These are phyloP conservation scores for Xylariaceae sp. DNA, from an alignment of 2,329 filamentous ascomycete genomes.

Conservation along the genomic window DNA sequence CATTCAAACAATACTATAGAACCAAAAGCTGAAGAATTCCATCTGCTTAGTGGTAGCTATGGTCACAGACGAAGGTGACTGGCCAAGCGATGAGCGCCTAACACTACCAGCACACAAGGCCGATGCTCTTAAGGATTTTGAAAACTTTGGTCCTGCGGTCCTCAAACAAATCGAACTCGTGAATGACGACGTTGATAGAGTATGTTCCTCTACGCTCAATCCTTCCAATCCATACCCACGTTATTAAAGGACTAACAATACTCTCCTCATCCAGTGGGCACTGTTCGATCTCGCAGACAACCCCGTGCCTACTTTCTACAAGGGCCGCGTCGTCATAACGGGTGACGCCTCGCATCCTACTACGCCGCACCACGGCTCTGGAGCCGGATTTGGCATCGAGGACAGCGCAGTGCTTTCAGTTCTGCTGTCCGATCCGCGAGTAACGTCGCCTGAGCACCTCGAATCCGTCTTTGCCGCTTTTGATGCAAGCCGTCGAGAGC, in stretches of 20 bases:
- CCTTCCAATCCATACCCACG: not conserved
- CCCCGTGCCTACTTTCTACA: slow-evolving; percentile 34
- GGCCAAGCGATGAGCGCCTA: slow-evolving; percentile 3
- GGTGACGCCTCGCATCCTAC: slow-evolving; percentile 61
- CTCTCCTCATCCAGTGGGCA: slow-evolving; percentile 43
- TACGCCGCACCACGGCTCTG: slow-evolving; percentile 55
- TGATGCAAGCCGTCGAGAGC: slow-evolving; percentile 42
- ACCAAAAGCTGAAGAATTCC: too few species aligned
- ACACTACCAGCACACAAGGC: slow-evolving; percentile 3
- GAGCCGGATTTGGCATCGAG: slow-evolving; percentile 53
- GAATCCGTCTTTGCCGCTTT: slow-evolving; percentile 44
- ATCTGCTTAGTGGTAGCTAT: slow-evolving; percentile 3
- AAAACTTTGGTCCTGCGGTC: slow-evolving; percentile 1
- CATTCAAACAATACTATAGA: too few species aligned
- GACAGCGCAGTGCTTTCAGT: slow-evolving; percentile 34
- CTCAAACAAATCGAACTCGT: slow-evolving; percentile 3
- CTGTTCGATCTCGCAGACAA: slow-evolving; percentile 33
- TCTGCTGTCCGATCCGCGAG: slow-evolving; percentile 37
- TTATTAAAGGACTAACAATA: not conserved
- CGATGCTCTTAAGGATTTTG: slow-evolving; percentile 2
- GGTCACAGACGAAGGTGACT: slow-evolving; percentile 2
- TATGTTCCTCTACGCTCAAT: not conserved
- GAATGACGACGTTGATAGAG: slow-evolving; percentile 19
- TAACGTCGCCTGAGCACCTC: slow-evolving; percentile 23
- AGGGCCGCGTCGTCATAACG: slow-evolving; percentile 41